phyloP scores from a whole-genome alignment of 768 basidiomycete species.

The Holtermannia corniformis region DNA sequence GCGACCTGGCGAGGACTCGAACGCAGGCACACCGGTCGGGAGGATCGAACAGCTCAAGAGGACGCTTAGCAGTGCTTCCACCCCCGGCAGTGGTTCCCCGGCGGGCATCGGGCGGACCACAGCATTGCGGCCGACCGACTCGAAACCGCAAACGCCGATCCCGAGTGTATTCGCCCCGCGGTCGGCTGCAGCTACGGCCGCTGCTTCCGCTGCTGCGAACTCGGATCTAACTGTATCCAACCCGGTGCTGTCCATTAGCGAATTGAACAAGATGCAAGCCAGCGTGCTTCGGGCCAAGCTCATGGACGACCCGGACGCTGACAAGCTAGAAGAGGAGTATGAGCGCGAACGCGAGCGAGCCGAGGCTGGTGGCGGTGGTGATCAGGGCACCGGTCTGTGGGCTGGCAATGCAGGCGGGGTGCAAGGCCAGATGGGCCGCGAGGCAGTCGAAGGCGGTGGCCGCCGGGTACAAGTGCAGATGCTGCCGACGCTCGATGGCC shows the following conservation, averaged over 20 bases:
- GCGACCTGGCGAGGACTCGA: constrained; percentile 54
- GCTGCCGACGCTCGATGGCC: constrained; percentile 76
- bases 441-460: constrained; percentile 30
- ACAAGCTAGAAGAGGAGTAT: constrained; percentile 71
- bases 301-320: constrained; percentile 67
- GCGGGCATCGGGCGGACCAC: background rate
- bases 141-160: constrained; percentile 57
- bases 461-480: constrained; percentile 64
- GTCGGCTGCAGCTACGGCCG: background rate
- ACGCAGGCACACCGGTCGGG: background rate
- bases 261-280: constrained; percentile 85
- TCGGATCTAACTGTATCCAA: constrained; percentile 20
- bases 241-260: constrained; percentile 43
- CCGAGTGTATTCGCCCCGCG: constrained; percentile 83
- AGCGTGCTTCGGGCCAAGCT: constrained; percentile 84
- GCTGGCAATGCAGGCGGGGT: constrained; percentile 40
- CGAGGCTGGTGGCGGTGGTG: constrained; percentile 39
- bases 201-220: background rate
- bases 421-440: constrained; percentile 28
- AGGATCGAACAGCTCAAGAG: constrained; percentile 22
- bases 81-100: constrained; percentile 3
- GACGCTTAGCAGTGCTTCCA: constrained; percentile 8
- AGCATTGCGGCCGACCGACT: constrained; percentile 6
- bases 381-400: constrained; percentile 40
- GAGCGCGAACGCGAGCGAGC: constrained; percentile 52